Percentiles rank a stretch among this genome's conserved stretches.
Conservation (phyloP, 192 early-diverging fungal species). For the Cetraspora pellucida region DNA sequence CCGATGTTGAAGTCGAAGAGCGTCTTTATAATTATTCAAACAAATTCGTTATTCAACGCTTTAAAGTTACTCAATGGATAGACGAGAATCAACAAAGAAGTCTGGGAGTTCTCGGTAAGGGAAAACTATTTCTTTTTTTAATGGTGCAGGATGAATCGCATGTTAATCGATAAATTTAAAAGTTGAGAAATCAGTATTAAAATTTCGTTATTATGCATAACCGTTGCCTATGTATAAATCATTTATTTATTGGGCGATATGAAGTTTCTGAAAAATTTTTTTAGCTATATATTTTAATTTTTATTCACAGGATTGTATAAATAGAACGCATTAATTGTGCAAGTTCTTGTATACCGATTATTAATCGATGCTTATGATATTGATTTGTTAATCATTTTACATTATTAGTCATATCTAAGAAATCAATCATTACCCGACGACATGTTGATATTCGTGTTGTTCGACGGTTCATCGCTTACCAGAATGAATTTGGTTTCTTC, state of each 20-base stretch:
- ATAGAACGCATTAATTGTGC: too few relatives aligned
- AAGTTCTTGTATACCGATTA: too few relatives aligned
- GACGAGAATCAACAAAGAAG: constrained; percentile 13
- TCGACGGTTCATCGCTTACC: constrained; percentile 22
- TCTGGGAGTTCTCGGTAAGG: neutral
- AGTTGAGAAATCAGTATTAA: too few relatives aligned
- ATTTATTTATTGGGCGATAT: too few relatives aligned
- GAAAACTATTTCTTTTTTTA: too few relatives aligned
- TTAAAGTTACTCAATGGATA: constrained; percentile 20
- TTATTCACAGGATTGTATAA: too few relatives aligned
- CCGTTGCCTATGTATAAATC: too few relatives aligned
- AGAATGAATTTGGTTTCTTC: constrained; percentile 12
- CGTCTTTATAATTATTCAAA: constrained; percentile 1
- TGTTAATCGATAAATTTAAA: too few relatives aligned
- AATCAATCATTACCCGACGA: constrained; percentile 12
- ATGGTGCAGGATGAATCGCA: too few relatives aligned
- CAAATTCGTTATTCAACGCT: constrained; percentile 18
- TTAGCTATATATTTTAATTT: too few relatives aligned
- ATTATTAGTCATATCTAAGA: neutral
- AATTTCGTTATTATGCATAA: too few relatives aligned
- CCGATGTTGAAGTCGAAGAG: constrained; percentile 15
- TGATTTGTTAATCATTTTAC: neutral
- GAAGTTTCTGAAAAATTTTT: too few relatives aligned
- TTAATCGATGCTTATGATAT: neutral
- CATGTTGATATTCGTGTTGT: neutral